Evolutionary conservation across 2,329 filamentous ascomycete genomes (phyloP), one percentile per base, ranked within the genome.

Genomic region (Botryotinia narcissicola): DNA sequence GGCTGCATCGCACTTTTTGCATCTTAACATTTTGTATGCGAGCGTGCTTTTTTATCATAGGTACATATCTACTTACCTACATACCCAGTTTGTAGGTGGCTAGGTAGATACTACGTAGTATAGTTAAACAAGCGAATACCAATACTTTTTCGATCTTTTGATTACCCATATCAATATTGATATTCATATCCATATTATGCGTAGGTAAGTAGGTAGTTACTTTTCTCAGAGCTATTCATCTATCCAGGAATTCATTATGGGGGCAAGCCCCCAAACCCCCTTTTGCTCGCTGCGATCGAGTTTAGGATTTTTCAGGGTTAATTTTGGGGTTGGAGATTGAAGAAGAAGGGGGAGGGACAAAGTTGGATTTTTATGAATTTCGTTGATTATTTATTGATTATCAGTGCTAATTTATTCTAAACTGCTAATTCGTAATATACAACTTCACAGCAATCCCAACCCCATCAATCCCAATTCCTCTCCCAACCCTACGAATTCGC

Each of bases 401-500:
- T 42, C 40, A 14, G 12, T 42, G 12, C 40, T 14, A 42, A 1
- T 14, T 42, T 40, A 37, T 37, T 37, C 10, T 37, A 8, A 8
- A 8, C 8, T 37, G 7, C 5, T 37, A 9, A 37, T 37, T 9
- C 35, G 37, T 40, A 10, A 40, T 40, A 10, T 40, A 40, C 37
- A 51, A n/a, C 4, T 51, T 51, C 14, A 5, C 4, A n/a, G 12
- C 3, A 14, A 25, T 25, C 3, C 0, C 20, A 22, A 22, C 7
- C 40, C 32, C n/a, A n/a, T n/a, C n/a, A n/a, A n/a, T n/a, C n/a
- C n/a, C n/a, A n/a, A n/a, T n/a, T n/a, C n/a, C n/a, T n/a, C n/a
- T 25, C 3, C 0, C 20, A 22, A 22, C 7, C 40, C 32, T 68
- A 77, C n/a, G 73, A 42, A 69, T 72, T 88, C 42, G 84, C 82